phyloP scores from a whole-genome alignment of 2,329 filamentous ascomycete genomes.

The Pseudopyrenochaeta lycopersici region DNA sequence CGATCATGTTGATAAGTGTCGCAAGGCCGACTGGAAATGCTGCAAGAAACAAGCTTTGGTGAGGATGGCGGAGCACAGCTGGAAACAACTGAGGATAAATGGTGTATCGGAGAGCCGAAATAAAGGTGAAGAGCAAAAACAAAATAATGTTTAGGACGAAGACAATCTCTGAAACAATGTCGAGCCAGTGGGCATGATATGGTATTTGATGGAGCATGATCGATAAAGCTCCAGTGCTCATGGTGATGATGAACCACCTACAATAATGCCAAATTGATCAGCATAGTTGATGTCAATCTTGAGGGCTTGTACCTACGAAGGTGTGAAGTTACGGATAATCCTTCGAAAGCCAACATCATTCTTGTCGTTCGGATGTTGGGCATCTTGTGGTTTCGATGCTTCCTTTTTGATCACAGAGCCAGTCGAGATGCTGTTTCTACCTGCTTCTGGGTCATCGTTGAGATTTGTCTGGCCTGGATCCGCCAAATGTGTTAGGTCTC shows the following conservation, averaged over 20 bases:
- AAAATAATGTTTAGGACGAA: constrained; percentile 67
- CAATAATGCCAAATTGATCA: background rate
- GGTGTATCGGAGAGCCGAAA: constrained; percentile 68
- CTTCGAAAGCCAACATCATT: no score
- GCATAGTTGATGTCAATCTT: background rate
- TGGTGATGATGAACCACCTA: constrained; percentile 31
- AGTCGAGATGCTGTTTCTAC: no score
- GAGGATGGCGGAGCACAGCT: constrained; percentile 72
- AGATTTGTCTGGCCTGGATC: no score
- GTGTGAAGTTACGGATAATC: constrained; percentile 51
- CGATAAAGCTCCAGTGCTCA: constrained; percentile 50
- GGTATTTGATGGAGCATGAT: constrained; percentile 68
- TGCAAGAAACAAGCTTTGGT: constrained; percentile 72
- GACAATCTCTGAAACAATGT: constrained; percentile 66
- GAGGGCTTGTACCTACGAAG: constrained; percentile 37
- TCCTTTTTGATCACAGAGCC: no score
- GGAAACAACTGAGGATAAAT: constrained; percentile 72
- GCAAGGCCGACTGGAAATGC: constrained; percentile 74
- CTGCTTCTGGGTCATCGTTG: no score
- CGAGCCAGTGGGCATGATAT: constrained; percentile 55
- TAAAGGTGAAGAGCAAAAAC: constrained; percentile 62
- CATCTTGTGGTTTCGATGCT: no score
- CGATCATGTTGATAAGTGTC: constrained; percentile 73
- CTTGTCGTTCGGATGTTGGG: no score
- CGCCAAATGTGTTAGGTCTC: no score